Evolutionary conservation across 139 green algal species (phyloP).

Genomic region (Nannochloris sp.): DNA sequence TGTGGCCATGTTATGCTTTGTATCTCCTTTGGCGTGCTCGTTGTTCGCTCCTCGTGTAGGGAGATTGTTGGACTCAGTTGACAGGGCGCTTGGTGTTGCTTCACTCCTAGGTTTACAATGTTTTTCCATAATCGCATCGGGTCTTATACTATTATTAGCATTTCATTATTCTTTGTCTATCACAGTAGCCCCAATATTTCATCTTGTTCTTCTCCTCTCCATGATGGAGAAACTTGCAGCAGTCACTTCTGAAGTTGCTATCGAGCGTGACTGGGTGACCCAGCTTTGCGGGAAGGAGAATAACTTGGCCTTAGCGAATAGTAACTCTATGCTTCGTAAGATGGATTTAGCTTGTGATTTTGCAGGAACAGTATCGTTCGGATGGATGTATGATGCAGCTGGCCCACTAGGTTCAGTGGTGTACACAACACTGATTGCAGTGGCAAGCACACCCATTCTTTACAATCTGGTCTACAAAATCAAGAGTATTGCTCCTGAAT

Average conservation of each 20-base stretch:
- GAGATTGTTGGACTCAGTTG: slow-evolving; percentile 20
- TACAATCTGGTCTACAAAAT: slow-evolving; percentile 22
- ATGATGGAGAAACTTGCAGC: slow-evolving; percentile 20
- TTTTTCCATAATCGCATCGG: slow-evolving; percentile 19
- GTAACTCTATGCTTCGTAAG: slow-evolving; percentile 27
- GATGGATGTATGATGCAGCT: slow-evolving; percentile 19
- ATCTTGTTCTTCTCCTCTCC: slow-evolving; percentile 18
- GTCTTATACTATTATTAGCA: slow-evolving; percentile 9
- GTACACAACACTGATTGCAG: slow-evolving; percentile 11
- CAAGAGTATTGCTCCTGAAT: slow-evolving; percentile 10
- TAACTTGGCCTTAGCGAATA: slow-evolving; percentile 14
- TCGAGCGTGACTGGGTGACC: slow-evolving; percentile 39
- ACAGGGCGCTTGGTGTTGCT: slow-evolving; percentile 17
- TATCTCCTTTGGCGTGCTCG: slow-evolving; percentile 29
- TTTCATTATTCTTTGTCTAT: neutral
- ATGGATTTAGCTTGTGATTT: slow-evolving; percentile 34
- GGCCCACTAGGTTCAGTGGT: slow-evolving; percentile 13
- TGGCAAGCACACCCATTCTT: slow-evolving; percentile 13
- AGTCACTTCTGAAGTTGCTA: slow-evolving; percentile 28
- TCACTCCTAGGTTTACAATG: slow-evolving; percentile 20
- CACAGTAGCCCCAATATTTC: slow-evolving; percentile 14
- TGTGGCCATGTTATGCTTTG: slow-evolving; percentile 32
- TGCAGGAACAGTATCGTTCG: slow-evolving; percentile 26
- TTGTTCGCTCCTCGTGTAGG: slow-evolving; percentile 22
- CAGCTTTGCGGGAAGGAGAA: slow-evolving; percentile 29